Conservation (phyloP, 208 protist genomes). For the Porcisia deanei region DNA sequence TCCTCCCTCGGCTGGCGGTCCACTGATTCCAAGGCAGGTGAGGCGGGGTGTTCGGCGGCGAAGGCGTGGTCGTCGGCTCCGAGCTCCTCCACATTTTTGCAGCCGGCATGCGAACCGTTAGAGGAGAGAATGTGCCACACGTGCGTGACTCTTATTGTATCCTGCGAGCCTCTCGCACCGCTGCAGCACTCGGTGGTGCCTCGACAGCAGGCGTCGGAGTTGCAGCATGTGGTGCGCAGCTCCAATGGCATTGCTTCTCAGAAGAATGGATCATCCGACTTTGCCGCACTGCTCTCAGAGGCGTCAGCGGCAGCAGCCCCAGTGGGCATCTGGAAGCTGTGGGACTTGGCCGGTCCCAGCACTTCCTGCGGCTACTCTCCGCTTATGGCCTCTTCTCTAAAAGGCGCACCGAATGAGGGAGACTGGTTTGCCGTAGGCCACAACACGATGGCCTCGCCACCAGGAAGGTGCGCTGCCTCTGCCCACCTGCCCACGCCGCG, state of each 20-base stretch:
- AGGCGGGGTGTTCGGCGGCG: not conserved
- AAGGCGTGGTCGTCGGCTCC: not conserved
- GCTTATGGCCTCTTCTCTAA: not conserved
- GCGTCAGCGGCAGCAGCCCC: not conserved
- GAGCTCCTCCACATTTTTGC: not conserved
- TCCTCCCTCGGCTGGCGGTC: conserved; percentile 25
- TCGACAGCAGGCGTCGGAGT: not conserved
- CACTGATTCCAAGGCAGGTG: not conserved
- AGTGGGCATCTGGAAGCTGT: conserved; percentile 37
- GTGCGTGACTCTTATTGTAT: conserved; percentile 29
- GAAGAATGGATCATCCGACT: not conserved
- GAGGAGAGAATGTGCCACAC: conserved; percentile 28
- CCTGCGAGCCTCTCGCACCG: not conserved
- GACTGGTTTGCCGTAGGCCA: not conserved
- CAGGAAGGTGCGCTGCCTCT: not conserved
- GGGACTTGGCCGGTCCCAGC: conserved; percentile 34
- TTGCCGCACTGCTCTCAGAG: not conserved
- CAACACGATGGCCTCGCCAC: not conserved
- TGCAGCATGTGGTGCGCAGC: too few relatives aligned
- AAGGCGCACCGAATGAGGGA: not conserved
- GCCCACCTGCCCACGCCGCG: not conserved
- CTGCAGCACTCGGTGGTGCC: not conserved
- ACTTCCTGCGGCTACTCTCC: conserved; percentile 26
- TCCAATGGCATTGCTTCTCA: not conserved
- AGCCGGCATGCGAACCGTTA: conserved; percentile 8